Evolutionary conservation across 768 basidiomycete species (phyloP).

Genomic region (Obba rivulosa): DNA sequence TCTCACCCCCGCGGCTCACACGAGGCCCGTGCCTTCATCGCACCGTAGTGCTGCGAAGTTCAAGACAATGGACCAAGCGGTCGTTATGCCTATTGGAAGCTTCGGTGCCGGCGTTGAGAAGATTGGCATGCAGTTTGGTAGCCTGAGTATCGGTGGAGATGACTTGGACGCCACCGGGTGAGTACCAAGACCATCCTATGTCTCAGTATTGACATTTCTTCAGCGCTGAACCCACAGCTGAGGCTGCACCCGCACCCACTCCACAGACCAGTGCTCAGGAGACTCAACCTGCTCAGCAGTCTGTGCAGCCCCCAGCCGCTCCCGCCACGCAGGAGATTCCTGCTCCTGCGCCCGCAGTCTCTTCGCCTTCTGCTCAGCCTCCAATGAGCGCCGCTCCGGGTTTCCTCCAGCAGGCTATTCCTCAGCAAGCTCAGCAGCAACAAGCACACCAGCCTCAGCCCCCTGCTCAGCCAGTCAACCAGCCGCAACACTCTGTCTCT

Average conservation of each 20-base stretch:
- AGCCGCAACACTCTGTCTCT: conserved; percentile 16
- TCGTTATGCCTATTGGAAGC: conserved; percentile 68
- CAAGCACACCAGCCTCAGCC: conserved; percentile 24
- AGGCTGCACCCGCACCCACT: conserved; percentile 20
- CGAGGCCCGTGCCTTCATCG: conserved; percentile 45
- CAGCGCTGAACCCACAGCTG: conserved; percentile 32
- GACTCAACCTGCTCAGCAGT: conserved; percentile 24
- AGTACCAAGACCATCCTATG: conserved; percentile 13
- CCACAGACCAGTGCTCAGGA: conserved; percentile 10
- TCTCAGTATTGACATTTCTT: background rate
- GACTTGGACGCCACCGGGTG: conserved; percentile 47
- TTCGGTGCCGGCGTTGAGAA: conserved; percentile 66
- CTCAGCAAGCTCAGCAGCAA: conserved; percentile 24
- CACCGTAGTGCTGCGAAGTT: conserved; percentile 58
- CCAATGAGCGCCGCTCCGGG: conserved; percentile 13
- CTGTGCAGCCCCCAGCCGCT: conserved; percentile 13
- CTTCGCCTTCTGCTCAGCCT: conserved; percentile 31
- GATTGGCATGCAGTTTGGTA: conserved; percentile 88
- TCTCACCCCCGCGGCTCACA: conserved; percentile 38
- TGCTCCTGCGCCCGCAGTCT: conserved; percentile 2
- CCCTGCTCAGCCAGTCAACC: conserved; percentile 10
- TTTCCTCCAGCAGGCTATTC: conserved; percentile 20
- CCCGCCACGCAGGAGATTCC: conserved; percentile 10
- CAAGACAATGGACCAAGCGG: conserved; percentile 73
- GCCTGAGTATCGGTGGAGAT: conserved; percentile 71